phyloP scores from a whole-genome alignment of 345 rosid genomes.

The Melaleuca quinquenervia region DNA sequence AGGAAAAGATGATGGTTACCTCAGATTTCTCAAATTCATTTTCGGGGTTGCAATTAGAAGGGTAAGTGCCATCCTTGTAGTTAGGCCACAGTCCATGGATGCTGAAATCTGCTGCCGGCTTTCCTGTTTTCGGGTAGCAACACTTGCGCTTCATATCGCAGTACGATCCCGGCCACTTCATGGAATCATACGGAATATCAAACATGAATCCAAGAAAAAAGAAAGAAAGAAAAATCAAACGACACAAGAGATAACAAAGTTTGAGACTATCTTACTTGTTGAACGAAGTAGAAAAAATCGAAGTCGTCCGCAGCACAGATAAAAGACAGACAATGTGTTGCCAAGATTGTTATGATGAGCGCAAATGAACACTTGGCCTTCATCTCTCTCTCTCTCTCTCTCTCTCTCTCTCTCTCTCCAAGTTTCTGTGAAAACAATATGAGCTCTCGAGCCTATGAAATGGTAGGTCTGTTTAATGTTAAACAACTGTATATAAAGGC shows the following conservation, averaged over 20 bases:
- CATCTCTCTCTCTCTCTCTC: not conserved
- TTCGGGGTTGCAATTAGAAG: conserved; percentile 49
- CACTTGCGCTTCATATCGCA: conserved; percentile 56
- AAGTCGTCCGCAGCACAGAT: conserved; percentile 37
- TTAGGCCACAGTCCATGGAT: conserved; percentile 97
- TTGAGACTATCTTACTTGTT: conserved; percentile 23
- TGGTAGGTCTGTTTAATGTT: not conserved
- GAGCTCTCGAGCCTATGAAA: not conserved
- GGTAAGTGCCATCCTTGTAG: conserved; percentile 56
- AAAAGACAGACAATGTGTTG: conserved; percentile 33
- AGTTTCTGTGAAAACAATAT: not conserved
- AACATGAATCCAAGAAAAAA: not conserved
- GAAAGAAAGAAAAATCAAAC: not conserved
- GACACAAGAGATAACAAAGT: not conserved
- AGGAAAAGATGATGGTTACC: conserved; percentile 19
- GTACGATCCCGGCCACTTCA: conserved; percentile 89
- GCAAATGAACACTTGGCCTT: conserved; percentile 14
- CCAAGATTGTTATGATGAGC: conserved; percentile 20
- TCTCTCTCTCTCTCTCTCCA: not conserved
- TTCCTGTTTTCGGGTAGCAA: conserved; percentile 78
- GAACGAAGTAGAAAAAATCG: conserved; percentile 87
- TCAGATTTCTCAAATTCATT: conserved; percentile 31
- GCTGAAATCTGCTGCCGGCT: conserved; percentile 73
- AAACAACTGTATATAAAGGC: not conserved
- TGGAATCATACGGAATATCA: not conserved